Evolutionary conservation across 257 asterid genomes (phyloP), one percentile per base, ranked within the genome.

Genomic region (Catharanthus roseus): DNA sequence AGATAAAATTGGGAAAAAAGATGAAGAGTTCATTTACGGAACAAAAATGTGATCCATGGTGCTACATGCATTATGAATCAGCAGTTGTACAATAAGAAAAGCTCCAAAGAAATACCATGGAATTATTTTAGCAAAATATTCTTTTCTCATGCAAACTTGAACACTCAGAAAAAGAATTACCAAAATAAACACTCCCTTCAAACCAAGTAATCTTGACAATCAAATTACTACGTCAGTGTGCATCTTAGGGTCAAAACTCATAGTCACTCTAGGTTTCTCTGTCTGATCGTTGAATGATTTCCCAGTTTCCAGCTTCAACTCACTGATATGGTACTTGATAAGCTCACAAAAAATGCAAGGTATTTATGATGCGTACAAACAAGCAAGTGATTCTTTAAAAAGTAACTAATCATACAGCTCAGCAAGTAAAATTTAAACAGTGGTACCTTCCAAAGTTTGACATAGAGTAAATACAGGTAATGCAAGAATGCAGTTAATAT

Each of bases 1-100:
- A 70, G 72, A 47, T 9, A 68, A 55, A 24, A 28, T 55, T 74
- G 44, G 38, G 65, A 71, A 65, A 18, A 13, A 68, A 77, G 19
- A 64, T 11, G 18, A 60, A 10, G 31, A 61, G 33, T 21, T 38
- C 28, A 23, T 12, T 42, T 60, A 41, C 15, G 6, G 18, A 23
- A 39, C 18, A 6, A 11, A 67, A 24, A 45, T 10, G 34, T 42
- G 28, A 42, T 60, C 39, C 61, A 33, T 33, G 12, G 6, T 16
- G 12, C 42, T 38, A 58, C 9, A 12, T 21, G 54, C 69, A 65
- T 18, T 51, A 51, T 45, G 19, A 50, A 64, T 24, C 23, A 34
- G 29, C 28, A 64, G 21, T 21, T 5, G 4, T 31, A 15, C 54
- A 21, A 36, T 29, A 3, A 47, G 8, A 44, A n/a, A 56, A 19